Evolutionary conservation across 176 grass and related monocot species (phyloP), one percentile per base, ranked within the genome.

Genomic region (Alloteropsis semialata): DNA sequence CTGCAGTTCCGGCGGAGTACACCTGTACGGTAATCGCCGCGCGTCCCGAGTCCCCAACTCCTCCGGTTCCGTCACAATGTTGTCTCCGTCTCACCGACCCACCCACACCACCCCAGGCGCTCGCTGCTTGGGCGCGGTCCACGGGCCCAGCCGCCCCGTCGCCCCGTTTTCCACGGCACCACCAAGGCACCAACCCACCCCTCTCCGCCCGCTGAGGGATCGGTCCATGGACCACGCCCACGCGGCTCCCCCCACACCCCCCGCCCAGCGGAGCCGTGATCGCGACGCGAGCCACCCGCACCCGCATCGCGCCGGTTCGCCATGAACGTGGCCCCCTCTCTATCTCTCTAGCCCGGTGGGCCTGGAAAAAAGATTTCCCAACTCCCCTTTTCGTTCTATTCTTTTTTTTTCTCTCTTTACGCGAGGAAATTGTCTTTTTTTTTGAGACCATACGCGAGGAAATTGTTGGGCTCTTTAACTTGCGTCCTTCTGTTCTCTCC

Each of bases 401-500:
- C n/a, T n/a, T n/a, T n/a, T 46, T 32, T 1, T 29, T 21, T 10
- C 3, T 21, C 7, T 33, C 6, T 15, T 18, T 74, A 14, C 29
- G 38, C 8, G 63, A 41, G 29, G 38, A n/a, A n/a, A n/a, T n/a
- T n/a, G n/a, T n/a, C n/a, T n/a, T n/a, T n/a, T n/a, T n/a, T n/a
- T n/a, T n/a, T n/a, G n/a, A n/a, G n/a, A n/a, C n/a, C n/a, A n/a
- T n/a, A n/a, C n/a, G n/a, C n/a, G n/a, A n/a, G n/a, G n/a, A 72
- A 80, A 84, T 73, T 54, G 72, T 38, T 79, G 44, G 13, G 50
- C 59, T 64, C 42, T 84, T 84, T 62, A 85, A 69, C 51, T 81
- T 54, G 76, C 81, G 69, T 81, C 76, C 38, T 74, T 10, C 18
- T n/a, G n/a, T n/a, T n/a, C n/a, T n/a, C 19, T 46, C 48, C 34